Base-by-base conservation (phyloP, 176 grass and related monocot species). In the Oryza coarctata region DNA sequence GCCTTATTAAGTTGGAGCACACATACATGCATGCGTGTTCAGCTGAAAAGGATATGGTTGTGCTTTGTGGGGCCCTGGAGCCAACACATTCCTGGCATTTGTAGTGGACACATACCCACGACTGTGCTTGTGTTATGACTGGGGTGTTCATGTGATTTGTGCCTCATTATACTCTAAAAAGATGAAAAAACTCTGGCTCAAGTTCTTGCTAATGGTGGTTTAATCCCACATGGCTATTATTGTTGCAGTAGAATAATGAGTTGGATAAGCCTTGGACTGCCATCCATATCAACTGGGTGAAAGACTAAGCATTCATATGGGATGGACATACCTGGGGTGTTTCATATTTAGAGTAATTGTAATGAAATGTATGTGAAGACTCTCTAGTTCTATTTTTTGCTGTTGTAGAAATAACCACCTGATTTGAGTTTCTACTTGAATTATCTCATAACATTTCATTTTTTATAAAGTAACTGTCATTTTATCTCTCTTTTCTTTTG, bases 301-400 rank as follows among this genome's bases (percentile, higher is more conserved):
- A 57, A 68, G 12, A 63, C 29, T 17, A 68, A 73, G 4, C 13
- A 12, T 45, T 80, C 28, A n/a, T 68, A 26, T 52, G 38, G 38
- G 38, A 39, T 39, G 38, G 38, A 39, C 38, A 39, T 64, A n/a
- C 35, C 66, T 68, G 30, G 43, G 45, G 14, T 70, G 11, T 60
- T 35, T 70, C 32, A 12, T 82, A 41, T 72, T 72, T 82, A 32
- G 79, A 72, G 49, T 71, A 22, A 50, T 58, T 72, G 68, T 62
- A 14, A 62, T 61, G 67, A n/a, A 61, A 52, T 5, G 9, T 62
- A 55, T 70, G 26, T 81, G 67, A 23, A 49, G 9, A 33, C 30
- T 72, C 61, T 15, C 34, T 43, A 71, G 25, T 9, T 81, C 68
- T 62, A 58, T 62, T 34, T 55, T 71, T 41, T 71, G 10, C 68